Base-by-base conservation (phyloP, 2,329 filamentous ascomycete genomes). In the Fusarium continuum region DNA sequence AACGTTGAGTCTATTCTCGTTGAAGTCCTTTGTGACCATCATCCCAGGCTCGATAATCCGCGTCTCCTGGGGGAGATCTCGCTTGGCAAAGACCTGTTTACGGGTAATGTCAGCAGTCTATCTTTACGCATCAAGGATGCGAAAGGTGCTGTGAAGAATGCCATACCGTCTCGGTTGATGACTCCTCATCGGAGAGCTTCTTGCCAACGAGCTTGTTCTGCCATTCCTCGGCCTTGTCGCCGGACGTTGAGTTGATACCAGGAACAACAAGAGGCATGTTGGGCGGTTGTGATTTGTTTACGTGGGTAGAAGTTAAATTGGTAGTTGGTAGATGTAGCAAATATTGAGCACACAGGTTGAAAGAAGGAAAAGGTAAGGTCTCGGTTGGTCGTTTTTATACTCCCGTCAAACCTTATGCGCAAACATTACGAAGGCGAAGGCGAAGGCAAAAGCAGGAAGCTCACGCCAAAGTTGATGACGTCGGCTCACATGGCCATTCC, bases 221-320 rank as follows among this genome's bases (percentile, higher is more conserved):
- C 87, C 87, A 89, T 69, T 86, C 79, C 56, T 85, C 78, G 29
- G 81, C 84, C 75, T 80, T 79, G 72, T 77, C 71, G 62, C 73
- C 73, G 34, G 79, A 74, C 60, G 76, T 77, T 61, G 76, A 79
- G 62, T 79, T 86, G 67, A 88, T 76, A 71, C 83, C 84, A 51
- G 86, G 85, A 16, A 87, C 81, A 68, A 89, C 80, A 76, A 89
- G 86, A 84, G 87, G 87, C 87, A 89, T 88, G 77, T n/a, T 74
- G 57, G 38, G 32, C 22, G 32, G n/a, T 28, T 41, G 17, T 29
- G 4, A 32, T 29, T 39, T 22, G 22, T 29, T 32, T 43, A 10
- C 11, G 36, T 32, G 31, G 20, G 8, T 39, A 23, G 38, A 28
- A 13, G 29, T 46, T 48, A 31, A 9, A 26, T 38, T 10, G 9